Conservation (phyloP, 345 rosid species). For the Noccaea bulbosa region DNA sequence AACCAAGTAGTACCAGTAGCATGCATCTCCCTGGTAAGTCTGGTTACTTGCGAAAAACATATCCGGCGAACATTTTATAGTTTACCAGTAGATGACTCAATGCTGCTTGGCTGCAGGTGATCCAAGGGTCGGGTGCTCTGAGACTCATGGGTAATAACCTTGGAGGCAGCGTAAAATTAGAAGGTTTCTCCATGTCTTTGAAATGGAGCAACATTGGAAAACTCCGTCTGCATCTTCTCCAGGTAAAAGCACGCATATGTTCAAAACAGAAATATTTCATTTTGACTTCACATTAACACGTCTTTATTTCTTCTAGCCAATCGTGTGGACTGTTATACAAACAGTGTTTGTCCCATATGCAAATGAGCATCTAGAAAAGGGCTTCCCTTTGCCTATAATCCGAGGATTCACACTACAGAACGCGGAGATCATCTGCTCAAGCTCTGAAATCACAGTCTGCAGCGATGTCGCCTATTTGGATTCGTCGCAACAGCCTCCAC, state of each 20-base stretch:
- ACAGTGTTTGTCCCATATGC: slow-evolving; percentile 83
- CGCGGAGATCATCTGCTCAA: slow-evolving; percentile 61
- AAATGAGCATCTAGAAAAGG: slow-evolving; percentile 70
- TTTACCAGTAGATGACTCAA: background rate
- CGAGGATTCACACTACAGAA: slow-evolving; percentile 78
- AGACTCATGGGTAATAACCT: slow-evolving; percentile 76
- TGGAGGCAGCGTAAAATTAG: slow-evolving; percentile 72
- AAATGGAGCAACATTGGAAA: slow-evolving; percentile 92
- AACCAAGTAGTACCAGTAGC: slow-evolving; percentile 82
- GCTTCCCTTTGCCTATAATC: slow-evolving; percentile 88
- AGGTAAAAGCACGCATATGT: slow-evolving; percentile 52
- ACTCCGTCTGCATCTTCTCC: slow-evolving; percentile 72
- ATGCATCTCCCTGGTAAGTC: slow-evolving; percentile 85
- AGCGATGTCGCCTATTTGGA: slow-evolving; percentile 65
- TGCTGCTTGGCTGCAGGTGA: slow-evolving; percentile 53
- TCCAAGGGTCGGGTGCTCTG: slow-evolving; percentile 72
- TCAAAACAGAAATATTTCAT: too few relatives aligned
- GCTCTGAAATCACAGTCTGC: slow-evolving; percentile 65
- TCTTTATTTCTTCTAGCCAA: slow-evolving; percentile 89
- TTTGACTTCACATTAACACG: too few relatives aligned
- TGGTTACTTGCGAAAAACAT: background rate
- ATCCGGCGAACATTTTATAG: slow-evolving; percentile 10
- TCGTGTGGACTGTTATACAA: slow-evolving; percentile 84
- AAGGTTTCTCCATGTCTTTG: slow-evolving; percentile 75
- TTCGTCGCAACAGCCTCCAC: slow-evolving; percentile 16